Conservation (phyloP, 495 filamentous ascomycete genomes). For the Podospora australis region DNA sequence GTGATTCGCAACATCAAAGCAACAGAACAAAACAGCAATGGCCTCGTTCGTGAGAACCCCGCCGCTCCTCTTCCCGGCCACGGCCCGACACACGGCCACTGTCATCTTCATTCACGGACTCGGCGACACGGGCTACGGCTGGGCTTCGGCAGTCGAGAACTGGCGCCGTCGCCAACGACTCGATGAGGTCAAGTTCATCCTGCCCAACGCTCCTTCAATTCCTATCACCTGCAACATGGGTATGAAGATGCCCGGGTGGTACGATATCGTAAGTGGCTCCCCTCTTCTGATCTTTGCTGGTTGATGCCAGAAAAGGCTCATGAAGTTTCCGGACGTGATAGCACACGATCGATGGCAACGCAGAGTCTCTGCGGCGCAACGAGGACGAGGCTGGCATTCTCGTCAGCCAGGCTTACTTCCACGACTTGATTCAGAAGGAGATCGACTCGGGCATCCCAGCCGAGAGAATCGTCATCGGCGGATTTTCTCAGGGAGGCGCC, state of each 20-base stretch:
- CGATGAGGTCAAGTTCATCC: slow-evolving; percentile 83
- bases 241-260: slow-evolving; percentile 87
- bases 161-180: slow-evolving; percentile 80
- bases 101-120: slow-evolving; percentile 92
- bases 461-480: slow-evolving; percentile 75
- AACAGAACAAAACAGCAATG: slow-evolving; percentile 21
- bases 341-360: slow-evolving; percentile 27
- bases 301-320: neutral
- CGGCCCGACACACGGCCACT: slow-evolving; percentile 85
- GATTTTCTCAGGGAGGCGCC: slow-evolving; percentile 52
- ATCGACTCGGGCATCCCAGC: slow-evolving; percentile 76
- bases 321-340: neutral
- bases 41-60: slow-evolving; percentile 22
- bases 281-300: neutral
- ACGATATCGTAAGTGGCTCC: slow-evolving; percentile 63
- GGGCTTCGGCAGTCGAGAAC: slow-evolving; percentile 78
- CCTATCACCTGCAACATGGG: slow-evolving; percentile 82
- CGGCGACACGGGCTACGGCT: slow-evolving; percentile 63
- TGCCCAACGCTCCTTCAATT: slow-evolving; percentile 87
- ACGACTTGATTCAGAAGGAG: slow-evolving; percentile 74
- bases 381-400: slow-evolving; percentile 81
- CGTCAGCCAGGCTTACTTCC: slow-evolving; percentile 65
- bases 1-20: no score
- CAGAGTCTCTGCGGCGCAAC: slow-evolving; percentile 39
- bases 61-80: slow-evolving; percentile 72